phyloP scores from a whole-genome alignment of 1,284 basidiomycete genomes.

The Leccinum pallidistipes region DNA sequence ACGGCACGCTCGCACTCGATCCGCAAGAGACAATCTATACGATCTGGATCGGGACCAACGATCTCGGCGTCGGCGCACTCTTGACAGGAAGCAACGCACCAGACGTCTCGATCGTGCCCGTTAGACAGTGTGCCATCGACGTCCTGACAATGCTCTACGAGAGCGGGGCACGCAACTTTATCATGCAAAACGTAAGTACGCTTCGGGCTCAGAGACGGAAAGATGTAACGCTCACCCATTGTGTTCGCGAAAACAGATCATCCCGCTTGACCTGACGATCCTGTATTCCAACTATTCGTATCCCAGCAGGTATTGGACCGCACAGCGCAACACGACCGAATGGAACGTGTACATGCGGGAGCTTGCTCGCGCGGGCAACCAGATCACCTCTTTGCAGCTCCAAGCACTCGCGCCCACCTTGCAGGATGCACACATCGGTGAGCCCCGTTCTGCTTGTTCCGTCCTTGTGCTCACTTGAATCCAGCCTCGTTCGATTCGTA shows the following conservation, averaged over 20 bases:
- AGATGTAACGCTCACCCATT: not conserved
- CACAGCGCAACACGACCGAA: constrained; percentile 46
- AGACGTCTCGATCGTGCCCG: constrained; percentile 43
- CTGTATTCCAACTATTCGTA: constrained; percentile 45
- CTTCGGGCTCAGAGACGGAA: not conserved
- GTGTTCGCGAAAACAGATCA: constrained; percentile 38
- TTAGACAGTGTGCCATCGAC: constrained; percentile 43
- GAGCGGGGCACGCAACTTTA: constrained; percentile 45
- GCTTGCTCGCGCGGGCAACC: constrained; percentile 43
- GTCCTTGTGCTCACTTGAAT: constrained; percentile 11
- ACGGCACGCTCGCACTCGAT: constrained; percentile 27
- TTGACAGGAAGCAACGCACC: constrained; percentile 38
- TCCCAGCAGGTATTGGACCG: constrained; percentile 44
- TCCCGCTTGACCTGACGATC: constrained; percentile 46
- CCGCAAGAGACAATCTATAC: constrained; percentile 44
- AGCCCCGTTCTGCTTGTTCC: not conserved
- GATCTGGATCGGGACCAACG: constrained; percentile 54
- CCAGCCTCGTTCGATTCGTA: constrained; percentile 38
- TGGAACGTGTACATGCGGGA: constrained; percentile 51
- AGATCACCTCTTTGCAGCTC: constrained; percentile 43
- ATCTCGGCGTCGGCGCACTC: constrained; percentile 41
- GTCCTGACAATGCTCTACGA: constrained; percentile 42
- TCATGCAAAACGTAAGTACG: constrained; percentile 43
- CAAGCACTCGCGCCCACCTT: constrained; percentile 39
- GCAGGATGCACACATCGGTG: constrained; percentile 33